Conservation (phyloP, 2,329 filamentous ascomycete genomes). For the Paraconiothyrium brasiliense region DNA sequence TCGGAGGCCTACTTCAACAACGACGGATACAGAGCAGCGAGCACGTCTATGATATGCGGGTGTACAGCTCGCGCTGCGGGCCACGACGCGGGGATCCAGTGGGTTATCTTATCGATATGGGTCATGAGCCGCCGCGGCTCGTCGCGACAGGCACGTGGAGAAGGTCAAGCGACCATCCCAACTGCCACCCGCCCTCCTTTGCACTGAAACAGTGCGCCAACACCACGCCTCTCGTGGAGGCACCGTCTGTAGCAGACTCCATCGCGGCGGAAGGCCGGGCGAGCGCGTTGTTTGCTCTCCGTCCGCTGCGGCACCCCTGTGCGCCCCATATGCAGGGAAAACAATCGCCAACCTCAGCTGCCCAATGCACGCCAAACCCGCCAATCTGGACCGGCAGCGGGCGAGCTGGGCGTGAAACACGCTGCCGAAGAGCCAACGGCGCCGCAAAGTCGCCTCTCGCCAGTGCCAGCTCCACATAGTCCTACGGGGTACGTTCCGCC, state of each 20-base stretch:
- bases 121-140: background rate
- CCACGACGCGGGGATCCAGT: background rate
- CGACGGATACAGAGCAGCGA: background rate
- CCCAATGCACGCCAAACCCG: conserved; percentile 20
- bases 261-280: background rate
- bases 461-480: background rate
- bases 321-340: conserved; percentile 39
- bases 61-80: conserved; percentile 1
- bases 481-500: background rate
- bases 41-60: background rate
- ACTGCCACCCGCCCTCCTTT: background rate
- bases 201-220: conserved; percentile 22
- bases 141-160: background rate
- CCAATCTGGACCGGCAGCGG: conserved; percentile 29
- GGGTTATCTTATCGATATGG: conserved; percentile 24
- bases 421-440: conserved; percentile 10
- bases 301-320: conserved; percentile 20
- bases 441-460: conserved; percentile 9
- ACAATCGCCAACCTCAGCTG: conserved; percentile 20
- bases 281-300: conserved; percentile 16
- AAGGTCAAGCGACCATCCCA: conserved; percentile 25
- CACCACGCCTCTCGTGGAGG: conserved; percentile 18
- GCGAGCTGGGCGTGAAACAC: conserved; percentile 8
- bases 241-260: background rate
- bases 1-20: too few relatives aligned